Evolutionary conservation across 208 protist genomes (phyloP).

Genomic region (Leishmania mexicana): DNA sequence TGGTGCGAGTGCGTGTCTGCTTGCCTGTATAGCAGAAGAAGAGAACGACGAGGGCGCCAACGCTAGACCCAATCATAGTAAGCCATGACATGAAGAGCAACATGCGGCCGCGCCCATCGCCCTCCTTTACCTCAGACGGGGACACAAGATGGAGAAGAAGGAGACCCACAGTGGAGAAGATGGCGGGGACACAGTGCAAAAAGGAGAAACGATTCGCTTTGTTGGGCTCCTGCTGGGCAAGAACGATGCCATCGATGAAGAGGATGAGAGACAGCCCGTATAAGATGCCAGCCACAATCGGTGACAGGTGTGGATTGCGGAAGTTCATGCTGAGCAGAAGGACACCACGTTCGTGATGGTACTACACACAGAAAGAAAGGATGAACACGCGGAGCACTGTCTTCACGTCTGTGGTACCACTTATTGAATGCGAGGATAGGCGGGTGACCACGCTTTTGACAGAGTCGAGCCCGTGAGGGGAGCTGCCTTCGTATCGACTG

Average conservation of each 20-base stretch:
- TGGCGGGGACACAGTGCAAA: conserved; percentile 52
- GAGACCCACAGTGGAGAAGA: conserved; percentile 76
- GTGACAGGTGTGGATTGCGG: conserved; percentile 22
- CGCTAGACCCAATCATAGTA: conserved; percentile 61
- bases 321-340: conserved; percentile 9
- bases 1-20: conserved; percentile 40
- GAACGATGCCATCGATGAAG: conserved; percentile 61
- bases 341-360: not conserved
- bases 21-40: conserved; percentile 53
- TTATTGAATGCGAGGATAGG: not conserved
- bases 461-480: not conserved
- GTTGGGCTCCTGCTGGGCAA: conserved; percentile 44
- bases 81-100: conserved; percentile 80
- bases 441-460: not conserved
- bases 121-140: conserved; percentile 60
- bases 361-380: not conserved
- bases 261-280: conserved; percentile 60
- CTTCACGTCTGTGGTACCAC: not conserved
- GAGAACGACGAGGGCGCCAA: conserved; percentile 52
- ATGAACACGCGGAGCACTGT: not conserved
- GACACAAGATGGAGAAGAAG: conserved; percentile 60
- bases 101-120: conserved; percentile 51
- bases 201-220: conserved; percentile 52
- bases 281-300: conserved; percentile 52
- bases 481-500: not conserved